Base-by-base conservation (phyloP, 2,329 filamentous ascomycete species). In the Grosmannia penicillata region DNA sequence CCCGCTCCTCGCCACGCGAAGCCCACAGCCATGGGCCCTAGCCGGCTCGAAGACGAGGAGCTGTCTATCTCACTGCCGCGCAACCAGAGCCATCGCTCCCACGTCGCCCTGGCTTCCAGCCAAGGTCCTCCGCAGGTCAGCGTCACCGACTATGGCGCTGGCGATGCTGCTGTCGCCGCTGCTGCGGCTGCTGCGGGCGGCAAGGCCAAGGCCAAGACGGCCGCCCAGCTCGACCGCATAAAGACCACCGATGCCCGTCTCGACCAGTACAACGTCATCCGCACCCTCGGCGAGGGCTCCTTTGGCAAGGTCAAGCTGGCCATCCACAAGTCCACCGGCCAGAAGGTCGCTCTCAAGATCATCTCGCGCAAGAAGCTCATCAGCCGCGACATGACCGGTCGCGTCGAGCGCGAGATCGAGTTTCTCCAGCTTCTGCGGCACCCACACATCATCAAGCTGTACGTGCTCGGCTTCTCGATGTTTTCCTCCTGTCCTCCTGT, bases 291-390 rank as follows among this genome's bases (percentile, higher is more conserved):
- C 40, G 91, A 98, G 62, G 91, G 91, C 33, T 95, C 87, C 3
- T 98, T 98, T 57, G 91, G 91, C 51, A 98, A 98, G 65, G 91
- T 98, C 57, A 96, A 96, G 68, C 74, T 98, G 51, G 91, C 91
- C 18, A 82, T 87, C 30, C 91, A 98, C 56, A 78, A 85, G 52
- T 78, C 86, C 49, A 96, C 84, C 48, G 83, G 83, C 47, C 87
- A 96, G 59, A 84, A 95, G 63, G 91, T 98, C 36, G 91, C 91
- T 22, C 72, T 98, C 55, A 98, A 98, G 70, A 95, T 96, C 55
- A 98, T 98, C 53, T 83, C 86, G 30, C 75, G 91, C 48, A 91
- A 91, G 66, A 93, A 95, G 66, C 72, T 98, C 53, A 85, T 95
- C 50, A 96, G 87, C 49, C 73, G 89, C 53, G 91, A 98, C 60